Evolutionary conservation across 768 basidiomycete species (phyloP).

Genomic region (Paxillus involutus): DNA sequence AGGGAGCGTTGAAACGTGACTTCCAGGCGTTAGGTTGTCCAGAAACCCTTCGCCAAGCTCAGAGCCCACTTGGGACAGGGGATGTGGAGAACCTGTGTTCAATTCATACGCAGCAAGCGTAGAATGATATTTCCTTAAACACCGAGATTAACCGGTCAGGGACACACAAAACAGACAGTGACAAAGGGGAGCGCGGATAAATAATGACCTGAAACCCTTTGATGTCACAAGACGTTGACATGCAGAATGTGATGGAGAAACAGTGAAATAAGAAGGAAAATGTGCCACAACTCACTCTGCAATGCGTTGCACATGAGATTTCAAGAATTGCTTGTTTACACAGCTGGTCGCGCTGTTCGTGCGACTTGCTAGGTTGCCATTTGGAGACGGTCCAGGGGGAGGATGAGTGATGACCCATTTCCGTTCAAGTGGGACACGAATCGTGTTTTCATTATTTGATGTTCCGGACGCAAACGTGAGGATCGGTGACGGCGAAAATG

Average conservation of each 20-base stretch:
- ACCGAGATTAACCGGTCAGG: neutral
- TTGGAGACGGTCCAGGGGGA: neutral
- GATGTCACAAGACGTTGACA: no score
- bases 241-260: neutral
- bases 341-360: neutral
- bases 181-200: neutral
- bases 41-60: neutral
- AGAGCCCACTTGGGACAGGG: slow-evolving; percentile 20
- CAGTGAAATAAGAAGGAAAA: neutral
- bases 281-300: slow-evolving; percentile 15
- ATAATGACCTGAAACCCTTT: neutral
- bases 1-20: neutral
- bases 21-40: neutral
- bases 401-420: slow-evolving; percentile 10
- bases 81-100: slow-evolving; percentile 45
- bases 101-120: slow-evolving; percentile 42
- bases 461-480: neutral
- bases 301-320: slow-evolving; percentile 13
- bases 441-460: neutral
- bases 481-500: slow-evolving; percentile 8
- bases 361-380: neutral
- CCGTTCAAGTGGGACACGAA: slow-evolving; percentile 25
- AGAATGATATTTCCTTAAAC: slow-evolving; percentile 40
- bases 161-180: neutral
- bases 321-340: slow-evolving; percentile 12